Conservation (phyloP, 495 filamentous ascomycete genomes). For the Daldinia childiae region DNA sequence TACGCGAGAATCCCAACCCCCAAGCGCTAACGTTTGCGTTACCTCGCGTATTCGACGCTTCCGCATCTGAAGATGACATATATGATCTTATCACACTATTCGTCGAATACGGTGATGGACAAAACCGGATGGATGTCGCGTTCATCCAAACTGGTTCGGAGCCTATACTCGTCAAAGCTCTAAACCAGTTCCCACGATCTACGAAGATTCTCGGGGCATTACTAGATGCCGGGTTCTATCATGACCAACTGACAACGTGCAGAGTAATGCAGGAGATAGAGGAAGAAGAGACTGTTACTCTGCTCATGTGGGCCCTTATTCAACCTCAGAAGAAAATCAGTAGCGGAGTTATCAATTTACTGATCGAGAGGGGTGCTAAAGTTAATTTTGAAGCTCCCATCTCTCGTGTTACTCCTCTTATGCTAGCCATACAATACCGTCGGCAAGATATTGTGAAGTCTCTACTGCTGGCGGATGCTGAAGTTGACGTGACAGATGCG, state of each 20-base stretch:
- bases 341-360: conserved; percentile 52
- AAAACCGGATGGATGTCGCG: conserved; percentile 55
- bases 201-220: conserved; percentile 52
- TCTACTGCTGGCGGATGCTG: conserved; percentile 56
- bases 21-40: conserved; percentile 55
- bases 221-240: conserved; percentile 58
- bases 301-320: conserved; percentile 58
- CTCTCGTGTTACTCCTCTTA: conserved; percentile 58
- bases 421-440: conserved; percentile 56
- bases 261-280: conserved; percentile 51
- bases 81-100: conserved; percentile 53
- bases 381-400: conserved; percentile 56
- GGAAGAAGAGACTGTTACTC: conserved; percentile 53
- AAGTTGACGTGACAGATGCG: conserved; percentile 55
- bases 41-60: conserved; percentile 53
- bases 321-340: conserved; percentile 62
- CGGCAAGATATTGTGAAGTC: conserved; percentile 56
- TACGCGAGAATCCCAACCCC: conserved; percentile 51
- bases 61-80: conserved; percentile 49
- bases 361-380: conserved; percentile 57
- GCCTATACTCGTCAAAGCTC: conserved; percentile 54
- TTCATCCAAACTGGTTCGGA: conserved; percentile 44
- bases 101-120: conserved; percentile 52
- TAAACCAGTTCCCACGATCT: conserved; percentile 57
- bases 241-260: conserved; percentile 52